Base-by-base conservation (phyloP, 1,139 yeast genomes). In the Chernovozyma sophiae-reginae region DNA sequence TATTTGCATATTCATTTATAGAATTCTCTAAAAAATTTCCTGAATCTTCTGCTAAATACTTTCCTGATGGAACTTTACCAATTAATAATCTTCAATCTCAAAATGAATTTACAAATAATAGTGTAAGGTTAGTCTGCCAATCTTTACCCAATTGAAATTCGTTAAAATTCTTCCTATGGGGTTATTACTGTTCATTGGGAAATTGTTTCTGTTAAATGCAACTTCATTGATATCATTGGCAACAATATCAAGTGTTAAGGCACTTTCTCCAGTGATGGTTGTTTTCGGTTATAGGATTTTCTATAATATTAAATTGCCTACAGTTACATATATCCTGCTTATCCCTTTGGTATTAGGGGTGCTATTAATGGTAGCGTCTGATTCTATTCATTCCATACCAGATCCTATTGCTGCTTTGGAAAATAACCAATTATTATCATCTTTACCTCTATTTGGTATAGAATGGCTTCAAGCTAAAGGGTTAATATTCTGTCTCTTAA, bases 201-300 rank as follows among this genome's bases (percentile, higher is more conserved):
- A 65, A 44, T 64, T 48, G 45, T 61, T 62, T 40, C 63, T 68
- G 11, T 51, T 67, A 27, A 55, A 56, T 44, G 72, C 72, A 12
- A 64, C 69, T 4, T 62, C 68, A 25, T 48, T 65, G 33, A 59
- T 67, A 11, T 63, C 71, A 1, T 52, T 67, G 35, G 65, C 72
- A 3, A 62, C 72, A 1, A 65, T 65, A 2, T 63, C 70, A 3
- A 62, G 70, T 42, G 53, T 67, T 24, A 65, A 66, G 45, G 70
- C 72, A 1, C 53, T 67, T 24, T 60, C 68, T 8, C 73, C 73
- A 4, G 45, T 67, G 35, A 45, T 67, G 31, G 59, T 67, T 29
- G 72, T 66, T 11, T 30, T 49, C 7, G 68, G 70, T 2, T 67
- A 66, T 40, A 46, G 69, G 30, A 26, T 62, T 4, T 38, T 65